These are phyloP conservation scores for Dictyostelium capitatum DNA, from an alignment of 78 protist species.

Conservation along the genomic window DNA sequence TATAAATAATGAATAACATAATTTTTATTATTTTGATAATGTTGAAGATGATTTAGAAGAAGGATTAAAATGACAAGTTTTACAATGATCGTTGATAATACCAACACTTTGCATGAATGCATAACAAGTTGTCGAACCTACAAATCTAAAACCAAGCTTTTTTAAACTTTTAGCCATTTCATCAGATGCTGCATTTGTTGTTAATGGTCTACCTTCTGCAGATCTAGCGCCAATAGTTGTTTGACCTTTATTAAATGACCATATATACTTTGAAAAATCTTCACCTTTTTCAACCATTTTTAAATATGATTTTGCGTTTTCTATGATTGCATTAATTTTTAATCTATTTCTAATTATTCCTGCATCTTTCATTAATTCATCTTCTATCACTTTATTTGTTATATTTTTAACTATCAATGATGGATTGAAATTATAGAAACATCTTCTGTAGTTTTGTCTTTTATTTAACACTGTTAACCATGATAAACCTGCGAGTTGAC, in stretches of 20 bases:
- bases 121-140: slow-evolving; percentile 61
- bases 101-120: slow-evolving; percentile 76
- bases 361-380: neutral
- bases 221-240: neutral
- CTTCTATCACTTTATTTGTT: neutral
- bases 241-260: slow-evolving; percentile 36
- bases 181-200: slow-evolving; percentile 33
- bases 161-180: slow-evolving; percentile 55
- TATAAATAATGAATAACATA: too few relatives aligned
- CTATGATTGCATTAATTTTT: slow-evolving; percentile 49
- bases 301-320: slow-evolving; percentile 31
- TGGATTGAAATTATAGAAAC: slow-evolving; percentile 43
- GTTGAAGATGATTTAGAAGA: neutral
- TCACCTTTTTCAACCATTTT: slow-evolving; percentile 21
- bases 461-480: slow-evolving; percentile 57
- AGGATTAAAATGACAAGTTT: slow-evolving; percentile 20
- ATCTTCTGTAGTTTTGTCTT: neutral
- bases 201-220: slow-evolving; percentile 13
- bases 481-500: slow-evolving; percentile 30
- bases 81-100: slow-evolving; percentile 39
- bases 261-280: slow-evolving; percentile 12
- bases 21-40: too few relatives aligned
- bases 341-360: slow-evolving; percentile 32
- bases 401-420: slow-evolving; percentile 1
- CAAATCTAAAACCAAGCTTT: slow-evolving; percentile 42